Conservation (phyloP, 495 filamentous ascomycete species). For the Venustampulla echinocandica region DNA sequence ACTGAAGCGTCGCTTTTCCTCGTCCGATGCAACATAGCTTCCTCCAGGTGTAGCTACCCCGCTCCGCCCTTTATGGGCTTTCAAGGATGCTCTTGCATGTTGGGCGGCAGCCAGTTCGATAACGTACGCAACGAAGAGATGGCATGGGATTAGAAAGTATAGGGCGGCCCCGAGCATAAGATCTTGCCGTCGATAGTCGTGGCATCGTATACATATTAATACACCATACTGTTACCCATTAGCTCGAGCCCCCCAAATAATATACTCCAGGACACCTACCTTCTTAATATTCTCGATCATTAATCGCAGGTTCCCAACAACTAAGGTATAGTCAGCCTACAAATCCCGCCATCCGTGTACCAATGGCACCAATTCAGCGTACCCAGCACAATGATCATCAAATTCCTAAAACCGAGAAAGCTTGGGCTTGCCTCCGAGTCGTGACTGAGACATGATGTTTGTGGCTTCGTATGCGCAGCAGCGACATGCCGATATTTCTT, state of each 20-base stretch:
- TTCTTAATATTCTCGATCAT: slow-evolving; percentile 97
- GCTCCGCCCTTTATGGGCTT: slow-evolving; percentile 48
- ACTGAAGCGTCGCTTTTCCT: slow-evolving; percentile 51
- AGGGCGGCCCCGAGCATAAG: slow-evolving; percentile 64
- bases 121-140: slow-evolving; percentile 79
- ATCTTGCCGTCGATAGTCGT: slow-evolving; percentile 77
- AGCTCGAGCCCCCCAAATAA: slow-evolving; percentile 16
- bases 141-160: slow-evolving; percentile 78
- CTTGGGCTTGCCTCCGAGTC: slow-evolving; percentile 66
- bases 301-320: slow-evolving; percentile 85
- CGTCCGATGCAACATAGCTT: slow-evolving; percentile 37
- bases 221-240: slow-evolving; percentile 68
- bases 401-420: slow-evolving; percentile 87
- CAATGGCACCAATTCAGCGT: slow-evolving; percentile 23
- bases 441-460: slow-evolving; percentile 75
- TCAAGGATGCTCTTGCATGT: slow-evolving; percentile 60
- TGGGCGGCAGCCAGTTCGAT: slow-evolving; percentile 75
- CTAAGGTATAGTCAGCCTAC: slow-evolving; percentile 30
- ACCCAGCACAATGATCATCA: slow-evolving; percentile 93
- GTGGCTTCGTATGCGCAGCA: slow-evolving; percentile 64
- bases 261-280: slow-evolving; percentile 34
- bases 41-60: slow-evolving; percentile 35
- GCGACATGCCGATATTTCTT: slow-evolving; percentile 79
- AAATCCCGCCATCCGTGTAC: not conserved
- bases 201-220: slow-evolving; percentile 82